Base-by-base conservation (phyloP, 495 filamentous ascomycete genomes). In the Hypoxylon fuscum region DNA sequence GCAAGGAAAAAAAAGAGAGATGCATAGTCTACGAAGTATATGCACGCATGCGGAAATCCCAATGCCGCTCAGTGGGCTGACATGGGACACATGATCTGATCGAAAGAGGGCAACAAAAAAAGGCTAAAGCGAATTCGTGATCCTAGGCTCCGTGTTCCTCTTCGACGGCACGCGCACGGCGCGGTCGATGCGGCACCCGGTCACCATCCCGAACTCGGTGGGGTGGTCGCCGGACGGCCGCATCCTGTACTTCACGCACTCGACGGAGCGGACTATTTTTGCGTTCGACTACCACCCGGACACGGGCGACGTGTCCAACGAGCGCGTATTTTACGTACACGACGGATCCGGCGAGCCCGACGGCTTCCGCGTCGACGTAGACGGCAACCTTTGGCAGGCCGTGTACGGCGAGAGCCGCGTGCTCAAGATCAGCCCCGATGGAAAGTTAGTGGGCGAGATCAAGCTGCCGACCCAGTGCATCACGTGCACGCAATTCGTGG, bases 181-280 rank as follows among this genome's bases (percentile, higher is more conserved):
- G 59, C 66, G 52, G 57, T 43, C 56, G 9, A 62, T 65, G 45
- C 66, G 63, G 54, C 66, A 72, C 46, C 69, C 70, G 8, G 64
- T 95, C 46, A 88, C 82, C n/a, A 96, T 97, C 64, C 93, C 93
- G 43, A 97, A 98, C 74, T 88, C 90, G 45, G 86, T 94, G 34
- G 87, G 87, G 52, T 97, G 88, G 82, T 83, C 81, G 40, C 76
- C 77, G 12, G 85, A 91, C 66, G 77, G 85, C 63, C 88, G 85
- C 70, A 93, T 82, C 38, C 89, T 93, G 83, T 96, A 91, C 78
- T 89, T 92, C 73, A 91, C 87, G 37, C 86, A 96, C 78, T 88
- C 90, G 15, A 87, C 88, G 31, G 86, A 82, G n/a, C 81, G 80
- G 34, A 82, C 81, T 52, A 90, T 97, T 62, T 86, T 81, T 50